Conservation (phyloP, 139 green algal species). For the Diplosphaera chodatii region DNA sequence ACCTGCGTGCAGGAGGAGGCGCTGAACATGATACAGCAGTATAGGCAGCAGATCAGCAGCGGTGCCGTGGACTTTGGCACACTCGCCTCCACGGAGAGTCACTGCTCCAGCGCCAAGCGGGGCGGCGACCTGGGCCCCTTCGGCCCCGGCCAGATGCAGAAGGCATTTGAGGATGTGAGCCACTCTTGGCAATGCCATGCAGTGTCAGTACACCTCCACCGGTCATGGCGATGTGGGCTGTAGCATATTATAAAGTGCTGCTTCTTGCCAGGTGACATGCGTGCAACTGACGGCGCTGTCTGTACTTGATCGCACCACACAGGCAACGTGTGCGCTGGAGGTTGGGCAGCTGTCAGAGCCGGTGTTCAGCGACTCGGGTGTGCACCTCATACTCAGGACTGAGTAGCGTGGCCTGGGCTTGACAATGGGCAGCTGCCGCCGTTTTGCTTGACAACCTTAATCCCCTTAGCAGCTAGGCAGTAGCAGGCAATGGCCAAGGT, state of each 20-base stretch:
- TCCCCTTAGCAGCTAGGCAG: no score
- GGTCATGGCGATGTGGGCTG: no score
- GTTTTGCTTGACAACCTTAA: no score
- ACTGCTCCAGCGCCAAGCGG: constrained; percentile 72
- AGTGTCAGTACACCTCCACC: no score
- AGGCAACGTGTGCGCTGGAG: constrained; percentile 15
- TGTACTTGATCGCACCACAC: no score
- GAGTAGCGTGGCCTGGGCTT: constrained; percentile 21
- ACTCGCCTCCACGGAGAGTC: constrained; percentile 63
- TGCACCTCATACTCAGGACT: constrained; percentile 79
- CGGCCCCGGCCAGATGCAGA: constrained; percentile 79
- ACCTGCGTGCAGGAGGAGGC: constrained; percentile 68
- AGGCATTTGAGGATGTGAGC: constrained; percentile 67
- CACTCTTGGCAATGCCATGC: no score
- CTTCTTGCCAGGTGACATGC: no score
- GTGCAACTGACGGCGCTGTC: no score
- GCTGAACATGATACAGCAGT: constrained; percentile 61
- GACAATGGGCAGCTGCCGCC: background rate
- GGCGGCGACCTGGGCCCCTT: constrained; percentile 84
- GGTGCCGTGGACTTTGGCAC: constrained; percentile 54
- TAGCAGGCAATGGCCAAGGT: no score
- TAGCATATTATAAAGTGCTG: no score
- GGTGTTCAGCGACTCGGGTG: constrained; percentile 69
- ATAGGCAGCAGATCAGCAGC: constrained; percentile 45
- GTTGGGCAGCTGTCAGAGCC: constrained; percentile 67